Evolutionary conservation across 2,329 filamentous ascomycete species (phyloP).

Genomic region (Fusarium sambucinum): DNA sequence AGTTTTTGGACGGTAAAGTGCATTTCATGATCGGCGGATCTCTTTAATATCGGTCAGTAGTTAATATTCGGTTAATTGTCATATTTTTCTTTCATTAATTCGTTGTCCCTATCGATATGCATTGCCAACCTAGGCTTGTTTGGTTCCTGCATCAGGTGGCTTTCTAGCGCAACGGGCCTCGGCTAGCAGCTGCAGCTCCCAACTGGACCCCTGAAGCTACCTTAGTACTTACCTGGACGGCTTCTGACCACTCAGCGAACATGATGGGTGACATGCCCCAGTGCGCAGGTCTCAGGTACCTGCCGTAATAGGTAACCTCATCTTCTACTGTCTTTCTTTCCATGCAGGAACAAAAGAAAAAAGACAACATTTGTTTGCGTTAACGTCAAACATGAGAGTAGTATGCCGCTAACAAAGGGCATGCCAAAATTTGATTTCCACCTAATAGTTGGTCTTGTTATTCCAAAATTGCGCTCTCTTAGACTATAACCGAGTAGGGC

Average conservation of each 20-base stretch:
- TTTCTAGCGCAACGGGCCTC: slow-evolving; percentile 39
- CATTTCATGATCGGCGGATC: not conserved
- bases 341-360: not conserved
- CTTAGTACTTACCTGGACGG: not conserved
- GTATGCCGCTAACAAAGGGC: not conserved
- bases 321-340: not conserved
- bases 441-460: slow-evolving; percentile 3
- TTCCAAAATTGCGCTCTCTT: slow-evolving; percentile 30
- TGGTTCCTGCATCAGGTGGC: slow-evolving; percentile 45
- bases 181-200: slow-evolving; percentile 34
- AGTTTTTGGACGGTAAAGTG: not conserved
- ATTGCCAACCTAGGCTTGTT: slow-evolving; percentile 17
- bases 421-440: slow-evolving; percentile 6
- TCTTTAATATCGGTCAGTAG: not conserved
- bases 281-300: slow-evolving; percentile 18
- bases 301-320: slow-evolving; percentile 28
- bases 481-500: slow-evolving; percentile 16
- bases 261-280: slow-evolving; percentile 23
- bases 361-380: not conserved
- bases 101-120: not conserved
- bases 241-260: slow-evolving; percentile 19
- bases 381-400: slow-evolving; percentile 17
- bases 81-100: not conserved
- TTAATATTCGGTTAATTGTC: not conserved
- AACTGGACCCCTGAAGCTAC: slow-evolving; percentile 23